Evolutionary conservation across 2,329 filamentous ascomycete genomes (phyloP).

Genomic region (Lasiodiplodia hormozganensis): DNA sequence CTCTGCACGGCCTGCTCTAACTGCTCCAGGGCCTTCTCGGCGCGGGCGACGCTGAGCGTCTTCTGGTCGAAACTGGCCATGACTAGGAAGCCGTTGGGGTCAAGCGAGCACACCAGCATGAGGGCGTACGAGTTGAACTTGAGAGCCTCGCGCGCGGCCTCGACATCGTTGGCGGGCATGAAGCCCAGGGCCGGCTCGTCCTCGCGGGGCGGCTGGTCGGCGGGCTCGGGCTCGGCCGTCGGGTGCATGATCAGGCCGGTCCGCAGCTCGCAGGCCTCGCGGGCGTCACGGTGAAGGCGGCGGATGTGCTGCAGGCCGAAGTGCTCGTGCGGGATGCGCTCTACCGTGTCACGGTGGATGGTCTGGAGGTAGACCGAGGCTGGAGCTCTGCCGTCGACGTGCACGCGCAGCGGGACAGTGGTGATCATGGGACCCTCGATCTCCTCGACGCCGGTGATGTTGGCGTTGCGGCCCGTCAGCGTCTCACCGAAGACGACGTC

Average conservation of each 20-base stretch:
- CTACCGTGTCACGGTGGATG: slow-evolving; percentile 63
- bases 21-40: slow-evolving; percentile 61
- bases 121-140: slow-evolving; percentile 66
- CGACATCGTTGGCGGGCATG: slow-evolving; percentile 60
- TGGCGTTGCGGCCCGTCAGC: slow-evolving; percentile 78
- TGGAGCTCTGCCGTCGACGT: slow-evolving; percentile 50
- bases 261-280: slow-evolving; percentile 57
- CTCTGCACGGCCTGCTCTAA: slow-evolving; percentile 60
- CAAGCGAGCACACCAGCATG: slow-evolving; percentile 69
- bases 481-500: slow-evolving; percentile 81
- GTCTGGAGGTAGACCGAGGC: slow-evolving; percentile 62
- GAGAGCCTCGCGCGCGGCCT: slow-evolving; percentile 66
- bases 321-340: slow-evolving; percentile 70
- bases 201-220: slow-evolving; percentile 29
- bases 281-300: slow-evolving; percentile 52
- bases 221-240: neutral
- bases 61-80: slow-evolving; percentile 71
- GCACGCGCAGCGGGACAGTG: slow-evolving; percentile 74
- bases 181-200: slow-evolving; percentile 60
- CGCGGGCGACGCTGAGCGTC: slow-evolving; percentile 59
- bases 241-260: slow-evolving; percentile 49
- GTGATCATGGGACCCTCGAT: slow-evolving; percentile 82
- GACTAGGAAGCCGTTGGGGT: slow-evolving; percentile 62
- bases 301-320: slow-evolving; percentile 67
- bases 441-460: slow-evolving; percentile 71